Base-by-base conservation (phyloP, 1,139 yeast genomes). In the Meyerozyma carpophila region DNA sequence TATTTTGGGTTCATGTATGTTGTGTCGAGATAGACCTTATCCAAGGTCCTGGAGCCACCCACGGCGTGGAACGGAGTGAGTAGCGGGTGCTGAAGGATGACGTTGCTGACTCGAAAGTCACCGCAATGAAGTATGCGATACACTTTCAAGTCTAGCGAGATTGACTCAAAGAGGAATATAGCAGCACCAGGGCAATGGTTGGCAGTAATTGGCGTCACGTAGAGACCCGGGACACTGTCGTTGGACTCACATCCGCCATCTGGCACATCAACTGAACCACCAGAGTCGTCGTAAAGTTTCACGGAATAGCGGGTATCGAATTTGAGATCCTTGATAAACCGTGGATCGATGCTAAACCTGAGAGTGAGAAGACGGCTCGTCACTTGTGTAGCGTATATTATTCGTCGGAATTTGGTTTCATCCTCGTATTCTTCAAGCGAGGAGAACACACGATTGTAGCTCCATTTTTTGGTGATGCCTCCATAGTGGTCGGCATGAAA, bases 141-240 rank as follows among this genome's bases (percentile, higher is more conserved):
- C 43, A 50, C 53, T 27, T 42, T 46, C 1, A 62, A 59, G 39
- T 59, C 57, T 20, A 48, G n/a, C 11, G 63, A 54, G 20, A 61
- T 56, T 0, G 83, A 77, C 55, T 84, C 84, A 53, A 88, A 84
- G 14, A 90, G 63, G 49, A 90, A 85, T 0, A 93, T 77, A 0
- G 81, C 89, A 1, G 97, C 88, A 2, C 98, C 98, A 1, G 98
- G 98, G 61, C 98, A 93, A 62, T 93, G 98, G 53, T 93, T 91
- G 0, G 98, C 98, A 49, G 87, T 88, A 8, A 85, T 64, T 8
- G 83, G 70, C 0, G 82, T 75, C 0, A 88, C 90, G 40, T 72
- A 71, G 1, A 88, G 61, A 0, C 77, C 71, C 0, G 81, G 80
- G 2, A 65, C 60, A 1, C 75, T 53, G 20, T 54, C 50, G 1